These are phyloP conservation scores for Pythium insidiosum DNA, from an alignment of 352 stramenopile genomes.

Conservation along the genomic window DNA sequence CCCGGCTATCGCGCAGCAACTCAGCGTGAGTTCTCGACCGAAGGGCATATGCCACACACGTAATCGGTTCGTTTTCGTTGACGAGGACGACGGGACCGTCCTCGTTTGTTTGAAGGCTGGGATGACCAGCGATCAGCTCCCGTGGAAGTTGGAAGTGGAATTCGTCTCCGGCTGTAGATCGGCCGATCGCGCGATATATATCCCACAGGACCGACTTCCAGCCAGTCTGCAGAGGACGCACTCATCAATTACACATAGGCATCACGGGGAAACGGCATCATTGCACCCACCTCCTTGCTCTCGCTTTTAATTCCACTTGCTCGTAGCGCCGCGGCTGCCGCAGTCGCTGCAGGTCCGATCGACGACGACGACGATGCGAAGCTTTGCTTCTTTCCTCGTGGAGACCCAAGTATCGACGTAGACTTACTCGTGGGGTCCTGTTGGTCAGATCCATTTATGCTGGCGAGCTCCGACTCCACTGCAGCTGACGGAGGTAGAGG, in stretches of 20 bases:
- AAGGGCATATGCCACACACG: conserved; percentile 93
- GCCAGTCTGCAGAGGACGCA: conserved; percentile 6
- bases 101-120: conserved; percentile 83
- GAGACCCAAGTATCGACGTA: too few species aligned
- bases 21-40: conserved; percentile 86
- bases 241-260: neutral
- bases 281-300: conserved; percentile 12
- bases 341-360: too few species aligned
- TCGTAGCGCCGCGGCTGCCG: too few species aligned
- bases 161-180: conserved; percentile 51
- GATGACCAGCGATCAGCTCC: conserved; percentile 67
- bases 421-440: too few species aligned
- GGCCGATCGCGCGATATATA: conserved; percentile 53
- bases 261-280: neutral
- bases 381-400: too few species aligned
- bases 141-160: conserved; percentile 67
- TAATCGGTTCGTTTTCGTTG: conserved; percentile 90
- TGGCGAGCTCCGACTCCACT: too few species aligned
- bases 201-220: conserved; percentile 68
- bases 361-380: too few species aligned
- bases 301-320: too few species aligned
- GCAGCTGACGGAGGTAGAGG: too few species aligned
- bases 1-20: too few species aligned
- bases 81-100: conserved; percentile 89
- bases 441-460: too few species aligned